Base-by-base conservation (phyloP, 495 filamentous ascomycete species). In the Viridothelium virens region DNA sequence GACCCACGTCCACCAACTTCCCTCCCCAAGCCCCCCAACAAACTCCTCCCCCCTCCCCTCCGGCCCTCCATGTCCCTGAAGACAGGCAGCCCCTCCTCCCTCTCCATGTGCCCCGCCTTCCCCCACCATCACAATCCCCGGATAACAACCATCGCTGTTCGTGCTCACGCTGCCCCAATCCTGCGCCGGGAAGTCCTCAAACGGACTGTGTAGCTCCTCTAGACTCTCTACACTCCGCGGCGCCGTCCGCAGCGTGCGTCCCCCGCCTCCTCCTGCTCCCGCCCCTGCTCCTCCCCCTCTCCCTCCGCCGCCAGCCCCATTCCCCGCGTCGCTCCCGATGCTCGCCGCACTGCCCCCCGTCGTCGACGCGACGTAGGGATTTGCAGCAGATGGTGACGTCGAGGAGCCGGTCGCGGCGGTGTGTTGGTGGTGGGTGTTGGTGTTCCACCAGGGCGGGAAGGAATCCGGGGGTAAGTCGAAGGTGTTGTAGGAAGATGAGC, bases 291-390 rank as follows among this genome's bases (percentile, higher is more conserved):
- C 25, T 25, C 25, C 25, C 25, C 25, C 25, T 25, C 25, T 1
- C 25, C 25, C 25, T 25, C 25, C 25, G 25, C 25, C 25, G 25
- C 25, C 25, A 25, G 25, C 25, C 1, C 25, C 25, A 25, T 25
- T 87, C 71, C 91, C 72, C 68, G 89, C 90, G 67, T 93, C 90
- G 62, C 91, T 88, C 44, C 88, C 76, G 36, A 89, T 86, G 65
- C 89, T 91, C 68, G 87, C 87, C 39, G 86, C 38, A 75, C 50
- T 81, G 74, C 66, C 53, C 18, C 14, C 18, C 10, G n/a, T 61
- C 18, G 38, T 53, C 4, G 77, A 77, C 25, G 66, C 64, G 12
- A 66, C 34, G 12, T 34, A 61, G 3, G 68, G 64, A 2, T 46
- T 38, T 3, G 31, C 41, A 7, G 41, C 41, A 7, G 41, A 44